Conservation (phyloP, 331 rosid species). For the Malus hybrid region DNA sequence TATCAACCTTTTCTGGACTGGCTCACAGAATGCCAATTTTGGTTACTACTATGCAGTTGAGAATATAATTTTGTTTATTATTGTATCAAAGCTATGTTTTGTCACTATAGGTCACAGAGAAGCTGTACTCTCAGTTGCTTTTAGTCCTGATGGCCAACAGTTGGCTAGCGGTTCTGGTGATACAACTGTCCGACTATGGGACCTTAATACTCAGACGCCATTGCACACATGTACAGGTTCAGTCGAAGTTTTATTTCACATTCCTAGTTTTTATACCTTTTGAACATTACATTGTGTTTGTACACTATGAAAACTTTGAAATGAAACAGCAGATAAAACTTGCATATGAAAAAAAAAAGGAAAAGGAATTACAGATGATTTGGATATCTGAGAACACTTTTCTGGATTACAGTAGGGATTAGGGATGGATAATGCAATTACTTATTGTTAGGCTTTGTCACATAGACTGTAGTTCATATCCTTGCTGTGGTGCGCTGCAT, state of each 20-base stretch:
- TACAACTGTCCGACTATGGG: constrained; percentile 89
- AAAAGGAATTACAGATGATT: not conserved
- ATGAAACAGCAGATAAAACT: not conserved
- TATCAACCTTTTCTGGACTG: not conserved
- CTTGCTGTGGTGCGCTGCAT: not conserved
- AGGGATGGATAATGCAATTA: not conserved
- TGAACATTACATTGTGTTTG: not conserved
- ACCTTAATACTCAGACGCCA: constrained; percentile 84
- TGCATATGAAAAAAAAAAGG: not conserved
- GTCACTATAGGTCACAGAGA: constrained; percentile 68
- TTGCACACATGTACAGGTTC: constrained; percentile 80
- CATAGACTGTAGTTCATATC: no score
- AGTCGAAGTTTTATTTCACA: constrained; percentile 14
- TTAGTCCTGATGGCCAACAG: constrained; percentile 88
- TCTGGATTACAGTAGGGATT: not conserved
- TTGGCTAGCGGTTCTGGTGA: constrained; percentile 98
- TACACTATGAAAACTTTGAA: not conserved
- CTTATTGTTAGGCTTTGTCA: not conserved
- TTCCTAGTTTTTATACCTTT: constrained; percentile 6
- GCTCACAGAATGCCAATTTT: not conserved
- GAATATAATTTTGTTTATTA: not conserved
- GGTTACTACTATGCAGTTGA: not conserved
- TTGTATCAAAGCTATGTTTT: not conserved
- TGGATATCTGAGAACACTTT: not conserved
- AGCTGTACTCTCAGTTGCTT: constrained; percentile 78